Evolutionary conservation across 257 asterid genomes (phyloP).

Genomic region (Solanum ossicruentum): DNA sequence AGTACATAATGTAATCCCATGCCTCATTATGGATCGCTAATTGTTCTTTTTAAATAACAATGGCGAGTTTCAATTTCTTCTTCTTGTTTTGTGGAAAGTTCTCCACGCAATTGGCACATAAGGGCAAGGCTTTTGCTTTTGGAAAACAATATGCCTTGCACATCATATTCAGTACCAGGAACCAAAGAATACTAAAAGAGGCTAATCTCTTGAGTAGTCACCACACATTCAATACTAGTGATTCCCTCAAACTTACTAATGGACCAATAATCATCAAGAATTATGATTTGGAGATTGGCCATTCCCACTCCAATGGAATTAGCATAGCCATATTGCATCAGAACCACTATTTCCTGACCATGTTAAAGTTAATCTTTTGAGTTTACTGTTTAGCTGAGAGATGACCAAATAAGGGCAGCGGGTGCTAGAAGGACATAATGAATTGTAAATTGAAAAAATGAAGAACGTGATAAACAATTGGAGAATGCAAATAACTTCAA

Average conservation of each 20-base stretch:
- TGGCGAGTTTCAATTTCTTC: neutral
- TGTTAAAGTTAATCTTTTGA: neutral
- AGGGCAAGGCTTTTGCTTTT: neutral
- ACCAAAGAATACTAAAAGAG: neutral
- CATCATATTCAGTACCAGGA: neutral
- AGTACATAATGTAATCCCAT: neutral
- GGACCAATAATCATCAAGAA: neutral
- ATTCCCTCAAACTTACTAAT: neutral
- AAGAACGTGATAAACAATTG: neutral
- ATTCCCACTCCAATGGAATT: neutral
- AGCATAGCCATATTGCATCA: neutral
- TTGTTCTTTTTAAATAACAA: neutral
- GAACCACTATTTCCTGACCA: neutral
- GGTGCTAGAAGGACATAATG: neutral
- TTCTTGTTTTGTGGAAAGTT: neutral
- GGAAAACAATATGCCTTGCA: neutral
- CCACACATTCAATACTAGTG: neutral
- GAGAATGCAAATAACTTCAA: neutral
- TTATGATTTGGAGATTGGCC: neutral
- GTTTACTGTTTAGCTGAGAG: neutral
- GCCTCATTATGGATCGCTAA: neutral
- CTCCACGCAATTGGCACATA: neutral
- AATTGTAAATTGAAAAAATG: neutral
- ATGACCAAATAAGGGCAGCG: neutral
- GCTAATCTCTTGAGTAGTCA: neutral